Evolutionary conservation across 305 asterid species (phyloP), one percentile per base, ranked within the genome.

Genomic region (Solanum hybrid): DNA sequence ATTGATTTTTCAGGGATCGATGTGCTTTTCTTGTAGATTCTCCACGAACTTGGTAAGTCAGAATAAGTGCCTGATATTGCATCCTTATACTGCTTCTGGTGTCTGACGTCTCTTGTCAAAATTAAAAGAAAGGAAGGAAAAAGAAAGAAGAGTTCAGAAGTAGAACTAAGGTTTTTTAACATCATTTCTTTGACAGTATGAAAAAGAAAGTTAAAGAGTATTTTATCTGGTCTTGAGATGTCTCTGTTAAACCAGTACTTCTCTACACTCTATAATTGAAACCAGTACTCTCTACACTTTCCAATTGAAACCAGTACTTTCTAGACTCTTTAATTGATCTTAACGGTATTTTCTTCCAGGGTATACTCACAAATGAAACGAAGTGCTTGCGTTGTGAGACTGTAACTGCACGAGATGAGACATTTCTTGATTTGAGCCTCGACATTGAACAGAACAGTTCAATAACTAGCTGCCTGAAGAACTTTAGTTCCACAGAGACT

Each of bases 391-490:
- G 98, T 35, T 96, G 99, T 92, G 99, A 96, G 94, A 96, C 98
- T 31, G 97, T 96, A 84, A 95, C 99, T 12, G 98, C 99, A 82
- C 93, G 99, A 91, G 98, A 96, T 90, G 99, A 96, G 90, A 95
- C 98, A 15, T 96, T 96, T 90, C 95, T 96, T 32, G 99, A 96
- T 91, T 92, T 96, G 94, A 96, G 99, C 95, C 95, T 96, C 77
- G 99, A 96, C 93, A 96, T 96, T 89, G 98, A 96, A 91, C 99
- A 96, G 91, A 96, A 96, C 91, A 95, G 96, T 91, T 97, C 98
- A 80, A 95, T 97, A 86, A 96, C 99, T 32, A 95, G 99, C 94
- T 95, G 98, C 90, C 92, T 97, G 91, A 95, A 95, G 91, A 95
- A 95, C 78, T 96, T 96, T 85, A 96, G 99, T 94, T 96, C 98